These are phyloP conservation scores for Vaccinium darrowii DNA, from an alignment of 148 eudicot species.

Conservation along the genomic window DNA sequence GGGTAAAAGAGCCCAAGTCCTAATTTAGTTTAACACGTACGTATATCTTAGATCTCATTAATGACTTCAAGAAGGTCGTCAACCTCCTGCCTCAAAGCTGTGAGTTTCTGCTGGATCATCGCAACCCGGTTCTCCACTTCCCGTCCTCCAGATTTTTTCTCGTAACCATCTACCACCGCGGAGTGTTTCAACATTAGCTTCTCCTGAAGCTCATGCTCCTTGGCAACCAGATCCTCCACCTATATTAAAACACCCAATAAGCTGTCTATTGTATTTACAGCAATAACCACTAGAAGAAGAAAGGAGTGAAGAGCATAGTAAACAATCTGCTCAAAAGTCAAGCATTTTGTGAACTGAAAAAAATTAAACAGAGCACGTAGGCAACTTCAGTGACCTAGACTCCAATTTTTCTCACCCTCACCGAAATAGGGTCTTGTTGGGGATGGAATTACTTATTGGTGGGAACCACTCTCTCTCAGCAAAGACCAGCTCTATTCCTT, in stretches of 20 bases:
- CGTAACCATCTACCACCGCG: constrained; percentile 69
- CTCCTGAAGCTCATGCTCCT: constrained; percentile 89
- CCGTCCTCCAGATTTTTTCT: constrained; percentile 71
- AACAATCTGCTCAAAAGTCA: not conserved
- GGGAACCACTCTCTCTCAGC: not conserved
- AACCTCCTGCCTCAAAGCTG: constrained; percentile 77
- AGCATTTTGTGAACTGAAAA: not conserved
- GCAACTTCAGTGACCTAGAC: not conserved
- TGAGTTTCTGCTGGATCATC: constrained; percentile 70
- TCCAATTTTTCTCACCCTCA: not conserved
- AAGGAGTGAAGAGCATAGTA: not conserved
- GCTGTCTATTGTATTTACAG: constrained; percentile 8
- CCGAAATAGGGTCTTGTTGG: not conserved
- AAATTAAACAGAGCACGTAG: not conserved
- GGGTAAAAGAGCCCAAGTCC: not conserved
- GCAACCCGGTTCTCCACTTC: constrained; percentile 84
- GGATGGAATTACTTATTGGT: not conserved
- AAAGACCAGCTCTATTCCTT: not conserved
- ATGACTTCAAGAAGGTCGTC: constrained; percentile 79
- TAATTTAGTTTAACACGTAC: not conserved
- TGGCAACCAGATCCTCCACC: constrained; percentile 84
- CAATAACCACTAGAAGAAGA: not conserved
- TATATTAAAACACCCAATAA: constrained; percentile 21
- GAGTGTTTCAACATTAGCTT: constrained; percentile 70
- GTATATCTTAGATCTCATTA: constrained; percentile 52